Conservation (phyloP, 2,329 filamentous ascomycete species). For the Sclerotinia spermophila region DNA sequence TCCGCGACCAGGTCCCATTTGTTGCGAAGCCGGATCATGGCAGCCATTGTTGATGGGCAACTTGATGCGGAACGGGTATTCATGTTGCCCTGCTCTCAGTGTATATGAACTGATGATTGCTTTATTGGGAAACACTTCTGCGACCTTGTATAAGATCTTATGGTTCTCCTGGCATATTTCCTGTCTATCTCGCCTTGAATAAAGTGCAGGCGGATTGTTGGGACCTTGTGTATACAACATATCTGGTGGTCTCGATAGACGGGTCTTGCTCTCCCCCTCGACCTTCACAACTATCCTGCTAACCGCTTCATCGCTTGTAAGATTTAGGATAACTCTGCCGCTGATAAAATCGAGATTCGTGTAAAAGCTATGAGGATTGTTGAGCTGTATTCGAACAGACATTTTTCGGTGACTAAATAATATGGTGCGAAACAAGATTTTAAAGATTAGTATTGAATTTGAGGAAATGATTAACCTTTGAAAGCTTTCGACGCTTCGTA, state of each 20-base stretch:
- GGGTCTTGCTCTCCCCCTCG: constrained; percentile 72
- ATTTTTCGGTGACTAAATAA: constrained; percentile 44
- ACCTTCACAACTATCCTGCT: constrained; percentile 77
- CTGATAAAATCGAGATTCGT: constrained; percentile 74
- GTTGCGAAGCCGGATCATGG: constrained; percentile 46
- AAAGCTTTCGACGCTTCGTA: neutral
- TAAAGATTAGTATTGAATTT: neutral
- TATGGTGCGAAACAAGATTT: neutral
- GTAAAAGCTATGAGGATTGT: constrained; percentile 66
- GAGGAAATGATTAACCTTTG: neutral
- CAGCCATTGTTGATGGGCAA: constrained; percentile 72
- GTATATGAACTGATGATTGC: constrained; percentile 46
- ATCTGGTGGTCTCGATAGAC: constrained; percentile 38
- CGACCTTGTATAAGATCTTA: constrained; percentile 72
- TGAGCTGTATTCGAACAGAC: constrained; percentile 65
- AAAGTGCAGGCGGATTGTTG: constrained; percentile 22
- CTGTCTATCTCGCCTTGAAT: constrained; percentile 25
- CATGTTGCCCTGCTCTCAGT: constrained; percentile 65
- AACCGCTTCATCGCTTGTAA: constrained; percentile 66
- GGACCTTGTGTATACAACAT: constrained; percentile 10
- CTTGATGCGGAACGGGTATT: constrained; percentile 77
- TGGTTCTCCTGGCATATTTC: constrained; percentile 54
- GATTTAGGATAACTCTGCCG: constrained; percentile 54
- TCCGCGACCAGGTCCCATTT: constrained; percentile 51
- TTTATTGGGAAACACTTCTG: constrained; percentile 62